These are phyloP conservation scores for Salix caprea DNA, from an alignment of 345 rosid species.

Conservation along the genomic window DNA sequence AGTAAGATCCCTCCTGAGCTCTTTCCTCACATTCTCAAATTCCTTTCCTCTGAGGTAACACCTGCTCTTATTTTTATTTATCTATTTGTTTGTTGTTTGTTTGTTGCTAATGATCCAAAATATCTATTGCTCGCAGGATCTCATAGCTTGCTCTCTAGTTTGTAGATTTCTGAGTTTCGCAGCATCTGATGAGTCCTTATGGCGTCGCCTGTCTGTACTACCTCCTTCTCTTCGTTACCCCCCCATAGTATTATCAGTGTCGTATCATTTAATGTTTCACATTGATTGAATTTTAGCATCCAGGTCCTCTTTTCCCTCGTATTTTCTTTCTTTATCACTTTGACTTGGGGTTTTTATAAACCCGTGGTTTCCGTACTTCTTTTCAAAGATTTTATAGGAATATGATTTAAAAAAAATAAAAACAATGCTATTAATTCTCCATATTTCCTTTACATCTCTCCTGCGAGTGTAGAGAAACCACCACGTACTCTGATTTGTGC, in stretches of 20 bases:
- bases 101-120: neutral
- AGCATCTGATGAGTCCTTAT: conserved; percentile 83
- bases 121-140: conserved; percentile 49
- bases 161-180: conserved; percentile 72
- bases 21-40: conserved; percentile 79
- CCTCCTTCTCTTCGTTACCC: neutral
- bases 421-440: no score
- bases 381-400: no score
- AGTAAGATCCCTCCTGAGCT: conserved; percentile 78
- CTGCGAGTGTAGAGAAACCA: neutral
- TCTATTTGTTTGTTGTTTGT: neutral
- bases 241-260: no score
- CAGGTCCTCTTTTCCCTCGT: no score
- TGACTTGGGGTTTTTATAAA: no score
- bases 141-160: conserved; percentile 70
- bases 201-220: conserved; percentile 87
- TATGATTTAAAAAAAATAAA: no score
- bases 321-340: no score
- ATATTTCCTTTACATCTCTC: neutral
- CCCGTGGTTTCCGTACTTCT: no score
- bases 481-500: no score
- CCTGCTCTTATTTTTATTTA: neutral
- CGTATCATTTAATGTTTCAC: no score
- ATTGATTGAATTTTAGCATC: no score
- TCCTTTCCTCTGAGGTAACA: conserved; percentile 81